These are phyloP conservation scores for Pouteria campechiana DNA, from an alignment of 179 eudicot genomes.

Conservation along the genomic window DNA sequence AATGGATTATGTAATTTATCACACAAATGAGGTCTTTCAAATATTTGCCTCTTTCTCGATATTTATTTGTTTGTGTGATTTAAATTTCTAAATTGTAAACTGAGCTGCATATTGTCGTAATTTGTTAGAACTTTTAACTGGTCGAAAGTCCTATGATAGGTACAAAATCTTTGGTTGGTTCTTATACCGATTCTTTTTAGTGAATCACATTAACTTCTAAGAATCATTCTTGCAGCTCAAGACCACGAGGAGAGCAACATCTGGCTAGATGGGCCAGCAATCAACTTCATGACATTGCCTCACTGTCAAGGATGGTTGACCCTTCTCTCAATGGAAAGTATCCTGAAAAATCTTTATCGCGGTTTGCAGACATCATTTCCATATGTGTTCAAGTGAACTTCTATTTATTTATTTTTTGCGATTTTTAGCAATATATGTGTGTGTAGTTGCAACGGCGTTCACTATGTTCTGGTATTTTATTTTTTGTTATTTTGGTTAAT, in stretches of 20 bases:
- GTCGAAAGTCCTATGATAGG: conserved; percentile 91
- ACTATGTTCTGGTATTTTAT: too few species aligned
- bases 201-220: conserved; percentile 2
- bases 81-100: too few species aligned
- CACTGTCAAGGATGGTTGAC: conserved; percentile 85
- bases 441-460: too few species aligned
- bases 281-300: conserved; percentile 78
- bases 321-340: conserved; percentile 62
- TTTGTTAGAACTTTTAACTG: conserved; percentile 78
- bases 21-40: too few species aligned
- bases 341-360: conserved; percentile 73
- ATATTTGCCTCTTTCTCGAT: too few species aligned
- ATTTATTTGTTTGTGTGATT: too few species aligned
- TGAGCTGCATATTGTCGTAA: too few species aligned
- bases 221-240: conserved; percentile 28
- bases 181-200: not conserved
- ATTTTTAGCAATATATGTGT: too few species aligned
- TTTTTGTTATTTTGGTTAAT: too few species aligned
- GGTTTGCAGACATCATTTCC: conserved; percentile 88
- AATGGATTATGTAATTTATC: too few species aligned
- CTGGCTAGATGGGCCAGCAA: conserved; percentile 86
- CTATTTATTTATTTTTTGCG: not conserved
- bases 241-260: conserved; percentile 68
- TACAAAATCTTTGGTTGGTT: conserved; percentile 9
- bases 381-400: conserved; percentile 68